A percentile compares a stretch with the other conserved stretches of the same genome.
These are phyloP conservation scores for Neurospora sp. DNA, from an alignment of 495 filamentous ascomycete species.

Conservation along the genomic window DNA sequence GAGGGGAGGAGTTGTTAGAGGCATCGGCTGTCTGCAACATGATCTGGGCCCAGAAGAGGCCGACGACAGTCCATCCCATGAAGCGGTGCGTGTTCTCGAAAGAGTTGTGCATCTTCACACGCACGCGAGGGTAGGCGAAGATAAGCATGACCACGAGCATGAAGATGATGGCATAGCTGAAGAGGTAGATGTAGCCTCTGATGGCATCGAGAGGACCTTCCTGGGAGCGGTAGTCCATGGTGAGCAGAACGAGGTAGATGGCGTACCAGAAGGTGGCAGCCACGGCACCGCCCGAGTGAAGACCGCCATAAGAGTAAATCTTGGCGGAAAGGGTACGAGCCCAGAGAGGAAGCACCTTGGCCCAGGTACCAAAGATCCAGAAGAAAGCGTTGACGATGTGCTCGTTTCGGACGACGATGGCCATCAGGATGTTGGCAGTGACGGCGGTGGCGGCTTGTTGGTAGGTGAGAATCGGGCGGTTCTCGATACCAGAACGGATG, in stretches of 20 bases:
- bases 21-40: slow-evolving; percentile 19
- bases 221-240: slow-evolving; percentile 34
- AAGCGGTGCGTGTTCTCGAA: slow-evolving; percentile 63
- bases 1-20: neutral
- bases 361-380: slow-evolving; percentile 43
- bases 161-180: slow-evolving; percentile 32
- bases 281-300: slow-evolving; percentile 63
- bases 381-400: slow-evolving; percentile 67
- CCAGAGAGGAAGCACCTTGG: slow-evolving; percentile 49
- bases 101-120: slow-evolving; percentile 47
- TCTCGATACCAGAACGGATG: neutral
- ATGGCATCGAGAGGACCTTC: slow-evolving; percentile 27
- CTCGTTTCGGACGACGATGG: slow-evolving; percentile 58
- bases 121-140: slow-evolving; percentile 42
- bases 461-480: slow-evolving; percentile 11
- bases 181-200: slow-evolving; percentile 36
- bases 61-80: slow-evolving; percentile 51
- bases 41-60: slow-evolving; percentile 49
- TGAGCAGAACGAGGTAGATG: slow-evolving; percentile 30
- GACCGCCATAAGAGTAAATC: slow-evolving; percentile 67
- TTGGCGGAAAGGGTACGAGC: slow-evolving; percentile 59
- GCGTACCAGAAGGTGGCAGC: slow-evolving; percentile 63
- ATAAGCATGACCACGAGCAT: slow-evolving; percentile 32
- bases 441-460: slow-evolving; percentile 27
- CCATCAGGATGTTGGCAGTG: slow-evolving; percentile 38